Base-by-base conservation (phyloP, 148 eudicot genomes). In the Limonium bicolor region DNA sequence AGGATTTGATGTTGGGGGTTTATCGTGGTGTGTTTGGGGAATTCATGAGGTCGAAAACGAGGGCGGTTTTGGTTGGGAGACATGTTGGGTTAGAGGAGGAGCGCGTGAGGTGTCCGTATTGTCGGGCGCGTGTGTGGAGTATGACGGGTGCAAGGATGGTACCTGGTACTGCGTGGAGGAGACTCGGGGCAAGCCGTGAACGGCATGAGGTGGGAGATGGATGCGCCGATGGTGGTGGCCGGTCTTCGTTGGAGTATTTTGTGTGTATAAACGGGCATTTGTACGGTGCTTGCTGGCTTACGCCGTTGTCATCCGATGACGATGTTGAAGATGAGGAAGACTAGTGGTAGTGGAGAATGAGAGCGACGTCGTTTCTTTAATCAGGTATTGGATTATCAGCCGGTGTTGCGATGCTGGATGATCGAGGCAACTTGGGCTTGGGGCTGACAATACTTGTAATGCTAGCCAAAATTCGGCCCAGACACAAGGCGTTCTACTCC, bases 41-140 rank as follows among this genome's bases (percentile, higher is more conserved):
- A 22, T 87, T 87, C 36, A 51, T 54, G 60, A 69, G 60, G 54
- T 76, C 90, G 0, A 73, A 46, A 46, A 82, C 88, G 8, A 46
- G 94, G 31, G 82, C 73, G 3, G 65, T 54, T 19, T 44, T 79
- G 40, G 64, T 87, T 1, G 52, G 72, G 15, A 26, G 71, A n/a
- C 79, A 65, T 27, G 74, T 71, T 29, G 65, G 52, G 62, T 54
- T 82, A 0, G 86, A 82, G 38, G 82, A 73, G 30, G 80, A 73
- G 51, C 65, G 47, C 29, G 69, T 71, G 13, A 36, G 79, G 41
- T 87, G 94, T 37, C 81, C 90, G 12, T 87, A 76, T 8, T 82
- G 94, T 42, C 82, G 85, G 20, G 69, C 79, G 17, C 81, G 90
- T 1, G 82, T 77, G 5, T 87, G 96, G 96, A 82, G 82, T 27